phyloP scores from a whole-genome alignment of 176 grass and related monocot species.

The Oryza nivara region DNA sequence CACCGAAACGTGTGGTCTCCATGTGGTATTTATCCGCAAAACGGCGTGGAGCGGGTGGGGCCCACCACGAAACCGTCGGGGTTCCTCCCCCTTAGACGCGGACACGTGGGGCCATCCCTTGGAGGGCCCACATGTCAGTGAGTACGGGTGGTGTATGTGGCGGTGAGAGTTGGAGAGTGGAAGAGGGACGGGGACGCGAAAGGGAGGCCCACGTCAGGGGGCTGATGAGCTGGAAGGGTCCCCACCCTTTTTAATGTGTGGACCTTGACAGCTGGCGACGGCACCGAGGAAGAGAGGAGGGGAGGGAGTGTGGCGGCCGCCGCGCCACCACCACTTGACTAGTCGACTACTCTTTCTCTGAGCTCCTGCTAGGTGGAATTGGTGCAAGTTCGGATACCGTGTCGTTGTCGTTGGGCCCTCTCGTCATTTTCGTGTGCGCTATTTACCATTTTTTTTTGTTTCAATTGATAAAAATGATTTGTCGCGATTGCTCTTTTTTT shows the following conservation, averaged over 20 bases:
- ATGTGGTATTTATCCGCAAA: constrained; percentile 39
- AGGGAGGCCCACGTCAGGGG: constrained; percentile 49
- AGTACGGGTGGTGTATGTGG: background rate
- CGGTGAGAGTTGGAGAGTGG: background rate
- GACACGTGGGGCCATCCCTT: background rate
- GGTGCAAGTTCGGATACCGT: background rate
- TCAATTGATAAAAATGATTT: background rate
- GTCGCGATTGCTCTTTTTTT: background rate
- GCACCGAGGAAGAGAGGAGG: background rate
- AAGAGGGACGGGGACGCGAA: background rate
- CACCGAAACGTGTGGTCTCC: constrained; percentile 11
- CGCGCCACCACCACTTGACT: background rate
- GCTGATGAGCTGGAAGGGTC: constrained; percentile 42
- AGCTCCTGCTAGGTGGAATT: background rate
- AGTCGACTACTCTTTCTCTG: too few relatives aligned
- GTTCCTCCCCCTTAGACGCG: background rate
- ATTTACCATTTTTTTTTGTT: background rate
- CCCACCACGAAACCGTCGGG: background rate
- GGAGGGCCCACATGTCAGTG: background rate
- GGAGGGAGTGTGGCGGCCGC: background rate
- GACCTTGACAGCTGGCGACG: constrained; percentile 50
- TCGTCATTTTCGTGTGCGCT: background rate
- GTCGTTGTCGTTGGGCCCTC: constrained; percentile 19
- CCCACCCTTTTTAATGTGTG: constrained; percentile 37
- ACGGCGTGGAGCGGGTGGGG: constrained; percentile 16